Evolutionary conservation across 371 early-diverging fungal genomes (phyloP), one percentile per base, ranked within the genome.

Genomic region (Lichtheimia ramosa): DNA sequence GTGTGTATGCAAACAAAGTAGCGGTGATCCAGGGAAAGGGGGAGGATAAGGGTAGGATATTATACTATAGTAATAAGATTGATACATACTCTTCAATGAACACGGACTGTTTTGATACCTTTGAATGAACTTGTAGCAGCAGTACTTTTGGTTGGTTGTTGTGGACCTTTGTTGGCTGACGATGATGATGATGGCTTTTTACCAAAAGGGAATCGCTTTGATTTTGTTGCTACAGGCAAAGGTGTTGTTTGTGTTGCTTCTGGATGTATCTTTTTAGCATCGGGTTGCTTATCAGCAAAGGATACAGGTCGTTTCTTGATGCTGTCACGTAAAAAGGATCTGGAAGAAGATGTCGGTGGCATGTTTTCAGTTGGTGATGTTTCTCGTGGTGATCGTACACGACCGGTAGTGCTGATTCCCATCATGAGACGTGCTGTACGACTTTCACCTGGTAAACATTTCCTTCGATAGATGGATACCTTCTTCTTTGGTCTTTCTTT

Each of bases 371-470:
- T 25, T 13, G 15, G 21, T n/a, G 20, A 43, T 18, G n/a, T 28
- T 48, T 25, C 28, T 27, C 39, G 25, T 41, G 63, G 10, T 68
- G 56, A 25, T 70, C 65, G 24, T 66, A 61, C 34, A 8, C 71
- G 62, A 0, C 68, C 70, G 43, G 58, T 66, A 6, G 78, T 70
- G 27, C 78, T 77, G 7, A 77, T 63, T 0, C 78, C 78, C 73
- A 74, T 69, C 71, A 70, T 74, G 23, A 77, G 54, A 43, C 78
- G 64, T 15, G 73, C 73, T 10, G 78, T 77, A 6, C 78, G 68
- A 23, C 66, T 65, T 34, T 77, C 74, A 16, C 73, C 69, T 7
- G 68, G 62, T n/a, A 72, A 71, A 21, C 67, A 50, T 42, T 74
- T 77, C 23, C 65, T 63, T 18, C 73, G 72, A 48, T 70, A 77